Percentiles rank a stretch among this genome's conserved stretches.
These are phyloP conservation scores for Pyricularia grisea DNA, from an alignment of 2,329 filamentous ascomycete genomes.

Conservation along the genomic window DNA sequence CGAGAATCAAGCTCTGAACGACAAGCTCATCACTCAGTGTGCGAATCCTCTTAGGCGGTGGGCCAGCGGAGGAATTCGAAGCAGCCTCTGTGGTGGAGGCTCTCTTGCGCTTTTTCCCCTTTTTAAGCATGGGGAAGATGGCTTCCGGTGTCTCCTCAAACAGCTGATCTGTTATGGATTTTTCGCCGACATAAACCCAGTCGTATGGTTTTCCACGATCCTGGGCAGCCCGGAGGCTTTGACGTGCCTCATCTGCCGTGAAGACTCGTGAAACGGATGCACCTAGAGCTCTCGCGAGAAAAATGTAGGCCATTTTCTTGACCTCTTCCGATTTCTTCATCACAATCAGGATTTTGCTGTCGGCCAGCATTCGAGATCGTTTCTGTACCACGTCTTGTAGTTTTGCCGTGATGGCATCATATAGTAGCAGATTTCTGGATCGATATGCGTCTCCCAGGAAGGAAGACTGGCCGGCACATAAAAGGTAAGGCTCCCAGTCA, in stretches of 20 bases:
- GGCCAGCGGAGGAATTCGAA: neutral
- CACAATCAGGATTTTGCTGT: slow-evolving; percentile 62
- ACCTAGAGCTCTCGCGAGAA: slow-evolving; percentile 70
- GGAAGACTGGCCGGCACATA: slow-evolving; percentile 73
- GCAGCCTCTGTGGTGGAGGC: slow-evolving; percentile 19
- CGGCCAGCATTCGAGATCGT: slow-evolving; percentile 54
- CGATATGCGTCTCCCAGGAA: slow-evolving; percentile 69
- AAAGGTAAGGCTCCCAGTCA: slow-evolving; percentile 71
- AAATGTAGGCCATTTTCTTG: slow-evolving; percentile 63
- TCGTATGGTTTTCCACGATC: slow-evolving; percentile 46
- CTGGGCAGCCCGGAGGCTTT: slow-evolving; percentile 42
- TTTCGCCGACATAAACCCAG: slow-evolving; percentile 71
- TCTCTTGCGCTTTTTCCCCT: slow-evolving; percentile 30
- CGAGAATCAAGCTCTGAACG: slow-evolving; percentile 85
- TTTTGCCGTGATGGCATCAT: slow-evolving; percentile 44
- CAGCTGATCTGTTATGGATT: slow-evolving; percentile 26
- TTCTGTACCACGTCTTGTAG: slow-evolving; percentile 47
- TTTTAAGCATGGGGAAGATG: slow-evolving; percentile 4
- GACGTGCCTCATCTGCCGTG: slow-evolving; percentile 56
- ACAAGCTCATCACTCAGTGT: slow-evolving; percentile 80
- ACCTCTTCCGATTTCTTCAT: slow-evolving; percentile 55
- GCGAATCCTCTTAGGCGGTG: slow-evolving; percentile 42
- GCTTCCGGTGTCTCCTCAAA: slow-evolving; percentile 13
- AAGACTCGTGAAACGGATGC: slow-evolving; percentile 59
- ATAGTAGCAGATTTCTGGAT: slow-evolving; percentile 59